Evolutionary conservation across 306 rosid species (phyloP), one percentile per base, ranked within the genome.

Genomic region (Begonia fuchsioides): DNA sequence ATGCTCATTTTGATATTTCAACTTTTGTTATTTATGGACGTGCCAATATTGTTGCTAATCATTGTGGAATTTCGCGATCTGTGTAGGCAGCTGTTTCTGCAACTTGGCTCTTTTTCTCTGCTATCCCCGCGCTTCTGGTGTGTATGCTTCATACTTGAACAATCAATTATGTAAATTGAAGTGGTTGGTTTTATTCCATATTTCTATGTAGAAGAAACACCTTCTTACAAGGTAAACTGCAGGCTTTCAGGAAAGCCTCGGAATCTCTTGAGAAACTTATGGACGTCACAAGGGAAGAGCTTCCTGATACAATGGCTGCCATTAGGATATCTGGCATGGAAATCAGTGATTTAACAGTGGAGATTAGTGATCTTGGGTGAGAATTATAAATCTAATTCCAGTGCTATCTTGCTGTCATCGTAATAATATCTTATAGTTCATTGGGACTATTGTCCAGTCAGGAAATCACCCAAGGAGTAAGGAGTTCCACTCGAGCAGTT

Each of bases 281-380:
- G 94, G 95, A 85, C 71, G 68, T 75, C 3, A 63, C 92, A 15
- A 72, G 93, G 72, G 98, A 81, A 67, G 98, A 90, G 63, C 81
- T 90, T 59, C 98, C 98, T 0, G 83, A 67, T 47, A 90, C 98
- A 38, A 81, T 85, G 94, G 83, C 93, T 13, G 80, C 94, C 41
- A 68, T 90, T 66, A 78, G 92, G 8, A 62, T 90, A 72, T 90
- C 98, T 55, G 94, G 94, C 62, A 85, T 85, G 94, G 96, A 92
- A 80, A 82, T 85, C 52, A 77, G 83, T 57, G 98, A 92, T 70
- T 63, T 85, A 19, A 85, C 96, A 11, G 73, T 81, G 58, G 93
- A 85, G 58, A 92, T 92, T 54, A 79, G 87, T 63, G 94, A 85
- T 73, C 57, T 82, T 11, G 93, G 98, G 93, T 82, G 43, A 15